Conservation (phyloP, 163 green algal species). For the Chlorella variabilis region DNA sequence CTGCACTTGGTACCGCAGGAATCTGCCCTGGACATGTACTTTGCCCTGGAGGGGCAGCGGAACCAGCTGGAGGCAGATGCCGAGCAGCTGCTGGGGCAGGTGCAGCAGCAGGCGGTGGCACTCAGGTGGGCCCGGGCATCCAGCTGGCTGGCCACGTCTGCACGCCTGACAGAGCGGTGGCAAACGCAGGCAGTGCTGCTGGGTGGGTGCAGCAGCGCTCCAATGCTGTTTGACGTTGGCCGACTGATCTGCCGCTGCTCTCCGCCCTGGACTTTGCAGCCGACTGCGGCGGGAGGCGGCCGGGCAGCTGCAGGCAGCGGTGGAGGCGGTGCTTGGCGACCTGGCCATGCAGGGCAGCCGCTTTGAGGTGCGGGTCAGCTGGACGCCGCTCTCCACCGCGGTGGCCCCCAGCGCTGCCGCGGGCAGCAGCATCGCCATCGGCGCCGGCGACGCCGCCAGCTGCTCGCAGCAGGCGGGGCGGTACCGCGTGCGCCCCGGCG, state of each 20-base stretch:
- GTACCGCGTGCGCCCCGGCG: conserved; percentile 25
- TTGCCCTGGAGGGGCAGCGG: conserved; percentile 56
- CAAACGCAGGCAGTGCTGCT: too few species aligned
- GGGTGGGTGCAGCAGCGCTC: too few species aligned
- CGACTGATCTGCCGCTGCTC: too few species aligned
- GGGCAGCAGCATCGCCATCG: conserved; percentile 16
- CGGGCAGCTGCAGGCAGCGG: conserved; percentile 59
- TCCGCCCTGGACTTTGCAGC: too few species aligned
- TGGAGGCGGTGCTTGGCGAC: conserved; percentile 74
- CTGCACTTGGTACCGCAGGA: conserved; percentile 1
- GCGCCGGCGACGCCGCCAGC: background rate
- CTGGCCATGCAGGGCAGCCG: conserved; percentile 79
- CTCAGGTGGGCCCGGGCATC: conserved; percentile 39
- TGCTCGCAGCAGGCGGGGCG: conserved; percentile 15
- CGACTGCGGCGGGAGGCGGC: conserved; percentile 61
- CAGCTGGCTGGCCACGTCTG: too few species aligned
- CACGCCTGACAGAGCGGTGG: too few species aligned
- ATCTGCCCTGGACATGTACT: conserved; percentile 65
- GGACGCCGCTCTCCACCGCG: conserved; percentile 43
- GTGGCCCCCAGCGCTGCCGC: background rate
- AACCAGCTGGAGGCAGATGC: conserved; percentile 60
- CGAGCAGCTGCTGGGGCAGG: conserved; percentile 33
- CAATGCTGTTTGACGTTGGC: too few species aligned
- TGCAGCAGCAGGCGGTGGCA: conserved; percentile 39
- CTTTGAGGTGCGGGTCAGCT: conserved; percentile 82